A percentile compares a stretch with the other conserved stretches of the same genome.
These are phyloP conservation scores for Acmispon strigosus DNA, from an alignment of 306 rosid species.

Conservation along the genomic window DNA sequence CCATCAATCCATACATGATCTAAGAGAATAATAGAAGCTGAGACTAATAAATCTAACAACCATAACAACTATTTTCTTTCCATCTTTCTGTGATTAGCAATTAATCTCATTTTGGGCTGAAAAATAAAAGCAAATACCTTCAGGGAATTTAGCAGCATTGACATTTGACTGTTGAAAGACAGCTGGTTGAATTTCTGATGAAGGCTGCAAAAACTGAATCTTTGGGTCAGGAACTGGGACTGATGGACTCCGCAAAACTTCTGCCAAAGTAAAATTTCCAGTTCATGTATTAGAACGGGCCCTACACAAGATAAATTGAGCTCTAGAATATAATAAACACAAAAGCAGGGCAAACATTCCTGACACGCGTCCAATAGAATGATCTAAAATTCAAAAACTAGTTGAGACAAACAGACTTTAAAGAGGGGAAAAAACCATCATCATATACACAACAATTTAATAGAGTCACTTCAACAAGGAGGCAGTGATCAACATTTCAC, in stretches of 20 bases:
- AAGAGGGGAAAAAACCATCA: background rate
- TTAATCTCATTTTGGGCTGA: background rate
- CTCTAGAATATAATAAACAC: background rate
- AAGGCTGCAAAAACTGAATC: conserved; percentile 26
- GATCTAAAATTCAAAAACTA: background rate
- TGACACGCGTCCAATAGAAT: background rate
- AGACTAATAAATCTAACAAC: background rate
- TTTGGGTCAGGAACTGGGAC: conserved; percentile 28
- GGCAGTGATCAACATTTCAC: background rate
- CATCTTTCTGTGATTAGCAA: background rate
- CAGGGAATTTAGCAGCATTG: conserved; percentile 35
- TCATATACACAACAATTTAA: background rate
- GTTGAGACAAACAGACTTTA: background rate
- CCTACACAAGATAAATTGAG: background rate
- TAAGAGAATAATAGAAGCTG: background rate
- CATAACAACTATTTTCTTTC: background rate
- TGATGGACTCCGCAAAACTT: conserved; percentile 35
- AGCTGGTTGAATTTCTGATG: conserved; percentile 23
- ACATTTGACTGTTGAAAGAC: conserved; percentile 30
- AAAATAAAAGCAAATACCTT: conserved; percentile 42
- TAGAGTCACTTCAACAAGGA: too few species aligned
- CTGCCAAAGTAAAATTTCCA: conserved; percentile 34
- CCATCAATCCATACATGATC: background rate
- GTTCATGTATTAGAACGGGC: conserved; percentile 7
- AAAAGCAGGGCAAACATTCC: background rate